Evolutionary conservation across 306 rosid species (phyloP).

Genomic region (Styphnolobium japonicum): DNA sequence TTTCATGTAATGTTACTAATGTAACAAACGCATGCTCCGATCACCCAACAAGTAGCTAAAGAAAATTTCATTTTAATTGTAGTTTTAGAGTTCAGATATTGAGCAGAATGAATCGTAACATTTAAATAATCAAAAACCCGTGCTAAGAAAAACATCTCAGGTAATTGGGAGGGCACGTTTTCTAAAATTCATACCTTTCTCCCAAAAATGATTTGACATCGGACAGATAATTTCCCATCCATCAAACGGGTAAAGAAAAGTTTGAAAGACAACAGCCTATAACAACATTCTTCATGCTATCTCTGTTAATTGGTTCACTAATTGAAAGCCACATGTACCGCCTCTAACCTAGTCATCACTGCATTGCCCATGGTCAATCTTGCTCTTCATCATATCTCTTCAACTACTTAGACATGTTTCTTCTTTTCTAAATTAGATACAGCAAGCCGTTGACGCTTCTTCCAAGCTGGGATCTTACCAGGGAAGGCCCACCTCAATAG

Average conservation of each 20-base stretch:
- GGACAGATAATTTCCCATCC: slow-evolving; percentile 18
- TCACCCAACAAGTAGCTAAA: neutral
- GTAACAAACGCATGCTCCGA: too few relatives aligned
- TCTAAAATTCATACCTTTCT: slow-evolving; percentile 37
- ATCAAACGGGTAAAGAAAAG: slow-evolving; percentile 19
- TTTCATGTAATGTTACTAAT: too few relatives aligned
- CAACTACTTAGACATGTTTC: slow-evolving; percentile 54
- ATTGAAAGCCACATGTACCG: neutral
- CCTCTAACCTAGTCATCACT: slow-evolving; percentile 15
- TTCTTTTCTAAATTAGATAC: slow-evolving; percentile 67
- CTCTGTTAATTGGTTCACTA: slow-evolving; percentile 7
- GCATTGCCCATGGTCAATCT: slow-evolving; percentile 13
- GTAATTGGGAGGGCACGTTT: slow-evolving; percentile 25
- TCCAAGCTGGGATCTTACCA: slow-evolving; percentile 87
- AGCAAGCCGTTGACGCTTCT: slow-evolving; percentile 71
- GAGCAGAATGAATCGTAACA: slow-evolving; percentile 1
- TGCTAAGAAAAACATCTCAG: slow-evolving; percentile 8
- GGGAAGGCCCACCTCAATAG: slow-evolving; percentile 89
- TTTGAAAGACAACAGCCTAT: slow-evolving; percentile 5
- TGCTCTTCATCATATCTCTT: neutral
- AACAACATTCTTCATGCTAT: slow-evolving; percentile 27
- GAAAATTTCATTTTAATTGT: neutral
- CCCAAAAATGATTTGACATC: slow-evolving; percentile 40
- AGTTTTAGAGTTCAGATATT: neutral
- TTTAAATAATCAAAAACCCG: slow-evolving; percentile 3